Evolutionary conservation across 2,329 filamentous ascomycete genomes (phyloP).

Genomic region (Biscogniauxia sp.): DNA sequence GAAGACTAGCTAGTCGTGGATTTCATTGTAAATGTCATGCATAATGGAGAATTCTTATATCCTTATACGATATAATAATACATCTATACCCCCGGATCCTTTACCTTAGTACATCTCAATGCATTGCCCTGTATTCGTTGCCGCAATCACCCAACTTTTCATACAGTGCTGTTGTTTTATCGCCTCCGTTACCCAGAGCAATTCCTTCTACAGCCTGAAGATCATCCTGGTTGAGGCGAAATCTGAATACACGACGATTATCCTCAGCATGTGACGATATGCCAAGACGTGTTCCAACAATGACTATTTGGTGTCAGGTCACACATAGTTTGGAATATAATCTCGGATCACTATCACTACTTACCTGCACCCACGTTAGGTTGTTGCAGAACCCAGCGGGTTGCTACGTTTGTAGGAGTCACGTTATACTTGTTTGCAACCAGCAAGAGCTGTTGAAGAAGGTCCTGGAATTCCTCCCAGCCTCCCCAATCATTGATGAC

Average conservation of each 20-base stretch:
- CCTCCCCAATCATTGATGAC: slow-evolving; percentile 32
- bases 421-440: slow-evolving; percentile 28
- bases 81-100: too few relatives aligned
- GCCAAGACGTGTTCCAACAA: slow-evolving; percentile 34
- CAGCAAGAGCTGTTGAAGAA: slow-evolving; percentile 24
- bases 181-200: slow-evolving; percentile 19
- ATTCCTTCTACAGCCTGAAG: slow-evolving; percentile 22
- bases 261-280: slow-evolving; percentile 28
- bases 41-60: too few relatives aligned
- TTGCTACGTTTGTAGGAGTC: slow-evolving; percentile 31
- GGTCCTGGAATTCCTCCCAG: slow-evolving; percentile 31
- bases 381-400: slow-evolving; percentile 35
- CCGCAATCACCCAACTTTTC: slow-evolving; percentile 33
- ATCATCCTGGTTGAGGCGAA: slow-evolving; percentile 25
- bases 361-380: slow-evolving; percentile 30
- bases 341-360: neutral
- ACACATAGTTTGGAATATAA: neutral
- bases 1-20: too few relatives aligned
- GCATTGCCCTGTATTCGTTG: slow-evolving; percentile 32
- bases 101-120: slow-evolving; percentile 6
- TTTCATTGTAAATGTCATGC: too few relatives aligned
- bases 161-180: slow-evolving; percentile 21
- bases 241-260: slow-evolving; percentile 28
- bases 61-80: too few relatives aligned
- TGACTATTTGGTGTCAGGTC: slow-evolving; percentile 16